Conservation (phyloP, 257 asterid genomes). For the Mentha longifolia region DNA sequence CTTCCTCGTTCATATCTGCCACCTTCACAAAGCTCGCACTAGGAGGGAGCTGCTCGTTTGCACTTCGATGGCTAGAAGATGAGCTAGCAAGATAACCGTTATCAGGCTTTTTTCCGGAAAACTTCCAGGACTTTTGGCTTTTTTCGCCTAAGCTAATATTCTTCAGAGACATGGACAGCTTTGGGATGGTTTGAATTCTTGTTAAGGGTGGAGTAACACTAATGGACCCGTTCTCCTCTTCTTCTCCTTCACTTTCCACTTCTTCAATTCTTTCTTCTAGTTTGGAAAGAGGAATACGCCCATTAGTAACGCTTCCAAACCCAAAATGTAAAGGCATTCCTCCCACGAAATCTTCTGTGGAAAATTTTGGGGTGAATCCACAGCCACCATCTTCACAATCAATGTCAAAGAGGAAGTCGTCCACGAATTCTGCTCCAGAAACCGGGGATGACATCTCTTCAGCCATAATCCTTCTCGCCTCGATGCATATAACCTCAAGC, state of each 20-base stretch:
- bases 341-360: slow-evolving; percentile 44
- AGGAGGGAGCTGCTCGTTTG: slow-evolving; percentile 91
- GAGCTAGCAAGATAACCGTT: slow-evolving; percentile 49
- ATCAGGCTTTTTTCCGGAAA: slow-evolving; percentile 57
- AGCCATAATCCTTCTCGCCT: slow-evolving; percentile 64
- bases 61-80: slow-evolving; percentile 88
- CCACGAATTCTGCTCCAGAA: slow-evolving; percentile 51
- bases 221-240: slow-evolving; percentile 47
- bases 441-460: slow-evolving; percentile 61
- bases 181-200: slow-evolving; percentile 42
- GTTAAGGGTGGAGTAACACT: slow-evolving; percentile 35
- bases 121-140: slow-evolving; percentile 53
- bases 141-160: slow-evolving; percentile 64
- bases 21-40: slow-evolving; percentile 87
- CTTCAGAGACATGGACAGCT: slow-evolving; percentile 68
- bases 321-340: slow-evolving; percentile 58
- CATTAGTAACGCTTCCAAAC: slow-evolving; percentile 49
- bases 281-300: slow-evolving; percentile 66
- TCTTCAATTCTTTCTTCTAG: slow-evolving; percentile 82
- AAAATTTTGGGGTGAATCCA: slow-evolving; percentile 39
- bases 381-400: slow-evolving; percentile 66
- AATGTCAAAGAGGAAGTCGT: slow-evolving; percentile 69
- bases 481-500: slow-evolving; percentile 85
- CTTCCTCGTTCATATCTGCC: slow-evolving; percentile 85
- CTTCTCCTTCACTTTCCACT: slow-evolving; percentile 61